Conservation (phyloP, 768 basidiomycete species). For the Clitopilus hobsonii region DNA sequence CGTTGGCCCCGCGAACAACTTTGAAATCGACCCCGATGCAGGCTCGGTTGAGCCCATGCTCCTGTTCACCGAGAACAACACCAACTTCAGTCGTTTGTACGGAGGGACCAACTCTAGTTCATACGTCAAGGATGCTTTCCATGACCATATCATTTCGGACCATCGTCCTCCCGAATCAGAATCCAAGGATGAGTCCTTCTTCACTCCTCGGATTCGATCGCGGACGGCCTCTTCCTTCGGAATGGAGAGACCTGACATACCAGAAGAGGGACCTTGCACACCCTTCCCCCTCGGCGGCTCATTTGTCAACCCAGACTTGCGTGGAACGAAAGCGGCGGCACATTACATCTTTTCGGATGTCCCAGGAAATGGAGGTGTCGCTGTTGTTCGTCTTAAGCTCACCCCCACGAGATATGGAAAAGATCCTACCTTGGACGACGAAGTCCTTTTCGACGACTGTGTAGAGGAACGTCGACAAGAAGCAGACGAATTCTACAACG, state of each 20-base stretch:
- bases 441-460: slow-evolving; percentile 81
- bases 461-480: slow-evolving; percentile 90
- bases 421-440: slow-evolving; percentile 81
- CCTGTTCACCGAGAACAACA: slow-evolving; percentile 96
- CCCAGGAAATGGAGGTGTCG: slow-evolving; percentile 89
- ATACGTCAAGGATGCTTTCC: slow-evolving; percentile 96
- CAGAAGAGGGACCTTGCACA: slow-evolving; percentile 54
- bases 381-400: slow-evolving; percentile 90
- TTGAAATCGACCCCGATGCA: slow-evolving; percentile 56
- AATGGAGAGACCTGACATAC: slow-evolving; percentile 28
- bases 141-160: slow-evolving; percentile 89
- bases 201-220: slow-evolving; percentile 45
- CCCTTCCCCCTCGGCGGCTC: slow-evolving; percentile 46
- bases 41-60: slow-evolving; percentile 79
- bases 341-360: slow-evolving; percentile 88
- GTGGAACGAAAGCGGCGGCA: slow-evolving; percentile 89
- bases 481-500: slow-evolving; percentile 92
- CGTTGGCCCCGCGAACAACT: slow-evolving; percentile 65
- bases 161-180: slow-evolving; percentile 66
- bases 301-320: slow-evolving; percentile 83
- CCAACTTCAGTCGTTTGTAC: slow-evolving; percentile 90
- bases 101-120: slow-evolving; percentile 78
- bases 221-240: slow-evolving; percentile 42
- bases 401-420: slow-evolving; percentile 72
- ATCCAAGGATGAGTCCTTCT: slow-evolving; percentile 37